Conservation (phyloP, 352 stramenopile genomes). For the Globisporangium nagaii region DNA sequence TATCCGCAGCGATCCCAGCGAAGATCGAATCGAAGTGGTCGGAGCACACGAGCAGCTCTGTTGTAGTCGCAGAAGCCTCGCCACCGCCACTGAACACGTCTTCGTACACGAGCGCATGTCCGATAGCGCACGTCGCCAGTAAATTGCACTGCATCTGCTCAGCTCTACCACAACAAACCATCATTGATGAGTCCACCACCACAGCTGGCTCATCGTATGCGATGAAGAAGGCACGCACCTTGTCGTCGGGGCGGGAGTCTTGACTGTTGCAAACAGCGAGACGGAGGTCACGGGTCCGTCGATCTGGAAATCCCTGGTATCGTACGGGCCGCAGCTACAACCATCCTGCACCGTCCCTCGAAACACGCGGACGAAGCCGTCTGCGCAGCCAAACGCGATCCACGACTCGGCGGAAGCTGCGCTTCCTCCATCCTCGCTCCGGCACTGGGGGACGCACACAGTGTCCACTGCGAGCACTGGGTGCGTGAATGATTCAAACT, state of each 20-base stretch:
- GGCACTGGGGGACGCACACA: slow-evolving; percentile 14
- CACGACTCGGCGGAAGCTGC: too few species aligned
- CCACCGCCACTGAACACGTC: slow-evolving; percentile 35
- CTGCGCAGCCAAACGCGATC: slow-evolving; percentile 61
- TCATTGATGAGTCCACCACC: background rate
- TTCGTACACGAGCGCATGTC: slow-evolving; percentile 44
- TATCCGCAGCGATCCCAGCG: slow-evolving; percentile 36
- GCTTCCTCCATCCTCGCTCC: background rate
- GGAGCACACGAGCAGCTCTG: slow-evolving; percentile 29
- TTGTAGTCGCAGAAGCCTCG: slow-evolving; percentile 5
- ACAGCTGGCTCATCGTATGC: too few species aligned
- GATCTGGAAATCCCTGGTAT: slow-evolving; percentile 43
- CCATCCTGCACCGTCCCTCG: slow-evolving; percentile 23
- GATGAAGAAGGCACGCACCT: too few species aligned
- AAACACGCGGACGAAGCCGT: slow-evolving; percentile 57
- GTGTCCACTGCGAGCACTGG: slow-evolving; percentile 49
- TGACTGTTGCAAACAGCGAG: slow-evolving; percentile 30
- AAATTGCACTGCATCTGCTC: slow-evolving; percentile 33
- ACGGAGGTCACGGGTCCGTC: slow-evolving; percentile 58
- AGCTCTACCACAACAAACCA: background rate
- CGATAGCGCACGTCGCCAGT: slow-evolving; percentile 58
- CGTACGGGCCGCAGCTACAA: slow-evolving; percentile 40
- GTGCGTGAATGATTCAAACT: slow-evolving; percentile 52
- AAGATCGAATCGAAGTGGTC: slow-evolving; percentile 68
- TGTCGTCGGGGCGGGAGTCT: too few species aligned